Base-by-base conservation (phyloP, 129 eudicot genomes). In the Flaveria bidentis region DNA sequence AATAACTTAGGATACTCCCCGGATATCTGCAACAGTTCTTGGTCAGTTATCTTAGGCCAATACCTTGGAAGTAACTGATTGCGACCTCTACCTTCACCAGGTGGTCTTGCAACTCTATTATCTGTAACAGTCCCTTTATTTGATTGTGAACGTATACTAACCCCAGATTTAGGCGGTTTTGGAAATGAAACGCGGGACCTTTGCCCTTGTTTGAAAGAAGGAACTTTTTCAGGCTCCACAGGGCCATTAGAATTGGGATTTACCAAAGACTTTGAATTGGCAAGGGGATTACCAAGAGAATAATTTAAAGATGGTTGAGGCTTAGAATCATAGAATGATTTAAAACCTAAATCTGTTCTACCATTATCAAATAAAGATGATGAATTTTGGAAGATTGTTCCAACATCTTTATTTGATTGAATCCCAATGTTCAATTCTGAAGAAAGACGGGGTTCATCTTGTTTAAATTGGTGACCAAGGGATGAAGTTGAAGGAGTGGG, bases 11-110 rank as follows among this genome's bases (percentile, higher is more conserved):
- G 98, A 92, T 92, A 92, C 98, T 92, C 93, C 78, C 98, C 96
- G 74, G 93, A 81, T 78, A 92, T 75, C 74, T 92, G 85, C 86
- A 89, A 85, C 84, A 92, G 46, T 72, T 92, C 98, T 80, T 92
- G 88, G 67, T 92, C 98, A 16, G 98, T 92, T 61, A 92, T 92
- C 83, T 87, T 83, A 0, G 98, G 98, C 98, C 98, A 90, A 72
- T 92, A 92, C 55, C 98, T 92, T 11, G 98, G 94, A 84, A 92
- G 98, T 75, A 92, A 80, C 74, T 92, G 98, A 77, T 72, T 83
- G 16, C 88, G 87, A 60, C 96, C 88, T 61, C 90, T 84, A 63
- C 96, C 98, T 76, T 92, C 96, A 83, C 81, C 90, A 36, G 98
- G 98, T 53, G 98, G 96, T 77, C 98, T 88, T 15, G 96, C 88